phyloP scores from a whole-genome alignment of 441 rosid species.

The Theobroma grandiflorum region DNA sequence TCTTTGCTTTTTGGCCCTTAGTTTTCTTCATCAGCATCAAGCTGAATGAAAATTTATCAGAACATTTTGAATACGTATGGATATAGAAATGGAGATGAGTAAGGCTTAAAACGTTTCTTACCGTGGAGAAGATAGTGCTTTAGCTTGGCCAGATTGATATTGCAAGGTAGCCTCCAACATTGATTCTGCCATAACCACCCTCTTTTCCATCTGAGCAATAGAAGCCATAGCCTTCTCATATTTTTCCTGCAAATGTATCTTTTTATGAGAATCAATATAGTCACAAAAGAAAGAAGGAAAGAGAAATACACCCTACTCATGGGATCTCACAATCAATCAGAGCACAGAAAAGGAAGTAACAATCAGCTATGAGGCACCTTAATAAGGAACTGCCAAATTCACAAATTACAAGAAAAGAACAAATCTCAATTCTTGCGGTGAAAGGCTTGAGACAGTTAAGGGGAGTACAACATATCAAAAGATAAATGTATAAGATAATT shows the following conservation, averaged over 20 bases:
- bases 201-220: conserved; percentile 66
- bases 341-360: conserved; percentile 1
- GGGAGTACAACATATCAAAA: neutral
- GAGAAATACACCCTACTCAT: neutral
- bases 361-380: neutral
- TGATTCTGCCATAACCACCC: conserved; percentile 72
- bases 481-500: neutral
- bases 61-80: neutral
- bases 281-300: conserved; percentile 6
- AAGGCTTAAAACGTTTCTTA: conserved; percentile 27
- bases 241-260: conserved; percentile 55
- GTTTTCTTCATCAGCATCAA: neutral
- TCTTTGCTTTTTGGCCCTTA: neutral
- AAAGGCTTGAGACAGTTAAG: neutral
- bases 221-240: conserved; percentile 62
- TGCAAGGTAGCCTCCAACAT: conserved; percentile 72
- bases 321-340: neutral
- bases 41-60: neutral
- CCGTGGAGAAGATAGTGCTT: conserved; percentile 62
- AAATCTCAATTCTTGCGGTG: neutral
- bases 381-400: neutral
- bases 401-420: neutral
- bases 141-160: conserved; percentile 63
- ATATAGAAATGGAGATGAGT: neutral
- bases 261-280: conserved; percentile 22